Evolutionary conservation across 2,329 filamentous ascomycete genomes (phyloP).

Genomic region (Colletotrichum sublineola): DNA sequence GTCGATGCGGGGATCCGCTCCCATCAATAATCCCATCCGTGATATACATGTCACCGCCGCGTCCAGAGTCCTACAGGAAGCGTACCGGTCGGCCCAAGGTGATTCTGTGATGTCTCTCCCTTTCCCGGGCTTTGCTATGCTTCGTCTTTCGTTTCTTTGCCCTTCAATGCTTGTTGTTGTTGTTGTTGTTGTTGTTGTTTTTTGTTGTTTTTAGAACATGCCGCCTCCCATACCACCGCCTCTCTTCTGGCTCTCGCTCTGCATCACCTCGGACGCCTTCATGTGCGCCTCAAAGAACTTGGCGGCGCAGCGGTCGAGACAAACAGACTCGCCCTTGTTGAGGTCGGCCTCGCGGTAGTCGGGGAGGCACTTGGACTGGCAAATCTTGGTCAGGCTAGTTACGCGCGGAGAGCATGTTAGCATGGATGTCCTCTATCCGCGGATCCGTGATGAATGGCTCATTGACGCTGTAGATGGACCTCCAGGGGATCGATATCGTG

Average conservation of each 20-base stretch:
- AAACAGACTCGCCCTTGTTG: conserved; percentile 99
- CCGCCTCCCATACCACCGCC: conserved; percentile 66
- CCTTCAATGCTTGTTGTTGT: not conserved
- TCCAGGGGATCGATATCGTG: not conserved
- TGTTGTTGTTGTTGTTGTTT: not conserved
- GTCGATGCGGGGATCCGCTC: not conserved
- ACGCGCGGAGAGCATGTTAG: conserved; percentile 9
- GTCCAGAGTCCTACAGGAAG: conserved; percentile 2
- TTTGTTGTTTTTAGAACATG: conserved; percentile 51
- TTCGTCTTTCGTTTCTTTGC: not conserved
- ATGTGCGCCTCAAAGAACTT: conserved; percentile 99
- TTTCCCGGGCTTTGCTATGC: not conserved
- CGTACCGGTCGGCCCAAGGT: not conserved
- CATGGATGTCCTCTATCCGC: not conserved
- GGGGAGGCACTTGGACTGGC: conserved; percentile 94
- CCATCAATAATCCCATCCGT: conserved; percentile 13
- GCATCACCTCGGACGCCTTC: conserved; percentile 97
- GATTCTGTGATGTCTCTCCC: not conserved
- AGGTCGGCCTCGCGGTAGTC: conserved; percentile 96
- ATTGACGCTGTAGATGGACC: not conserved
- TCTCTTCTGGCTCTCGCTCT: conserved; percentile 82
- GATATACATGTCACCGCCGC: not conserved
- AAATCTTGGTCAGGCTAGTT: conserved; percentile 84
- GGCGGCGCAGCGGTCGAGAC: conserved; percentile 94
- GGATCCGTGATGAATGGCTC: not conserved